phyloP scores from a whole-genome alignment of 148 eudicot species.

The Vaccinium darrowii region DNA sequence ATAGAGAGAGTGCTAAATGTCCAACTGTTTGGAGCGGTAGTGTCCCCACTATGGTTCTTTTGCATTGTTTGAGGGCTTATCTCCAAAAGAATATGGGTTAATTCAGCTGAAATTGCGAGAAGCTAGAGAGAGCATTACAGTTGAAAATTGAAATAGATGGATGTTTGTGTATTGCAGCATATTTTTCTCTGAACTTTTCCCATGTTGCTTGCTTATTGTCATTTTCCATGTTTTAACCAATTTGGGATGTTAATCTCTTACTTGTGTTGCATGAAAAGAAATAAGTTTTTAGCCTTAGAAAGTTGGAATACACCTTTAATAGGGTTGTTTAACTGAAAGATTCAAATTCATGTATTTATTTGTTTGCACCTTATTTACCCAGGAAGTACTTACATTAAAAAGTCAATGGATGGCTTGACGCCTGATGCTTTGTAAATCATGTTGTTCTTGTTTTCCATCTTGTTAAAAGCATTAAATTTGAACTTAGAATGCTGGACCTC shows the following conservation, averaged over 20 bases:
- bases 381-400: not conserved
- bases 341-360: not conserved
- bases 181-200: not conserved
- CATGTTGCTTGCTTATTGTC: not conserved
- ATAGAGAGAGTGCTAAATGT: not conserved
- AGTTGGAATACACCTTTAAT: not conserved
- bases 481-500: not conserved
- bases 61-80: not conserved
- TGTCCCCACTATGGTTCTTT: not conserved
- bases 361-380: not conserved
- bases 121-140: not conserved
- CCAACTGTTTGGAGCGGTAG: not conserved
- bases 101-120: not conserved
- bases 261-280: not conserved
- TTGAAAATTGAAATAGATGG: slow-evolving; percentile 5
- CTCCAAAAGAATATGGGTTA: not conserved
- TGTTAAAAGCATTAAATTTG: not conserved
- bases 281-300: not conserved
- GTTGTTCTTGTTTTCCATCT: not conserved
- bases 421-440: not conserved
- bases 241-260: not conserved
- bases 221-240: not conserved
- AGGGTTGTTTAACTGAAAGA: not conserved
- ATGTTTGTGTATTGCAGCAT: not conserved
- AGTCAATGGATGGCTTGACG: not conserved